Percentiles rank a stretch among this genome's conserved stretches.
Evolutionary conservation across 1,139 yeast genomes (phyloP).

Genomic region (Suhomyces choctaworum): DNA sequence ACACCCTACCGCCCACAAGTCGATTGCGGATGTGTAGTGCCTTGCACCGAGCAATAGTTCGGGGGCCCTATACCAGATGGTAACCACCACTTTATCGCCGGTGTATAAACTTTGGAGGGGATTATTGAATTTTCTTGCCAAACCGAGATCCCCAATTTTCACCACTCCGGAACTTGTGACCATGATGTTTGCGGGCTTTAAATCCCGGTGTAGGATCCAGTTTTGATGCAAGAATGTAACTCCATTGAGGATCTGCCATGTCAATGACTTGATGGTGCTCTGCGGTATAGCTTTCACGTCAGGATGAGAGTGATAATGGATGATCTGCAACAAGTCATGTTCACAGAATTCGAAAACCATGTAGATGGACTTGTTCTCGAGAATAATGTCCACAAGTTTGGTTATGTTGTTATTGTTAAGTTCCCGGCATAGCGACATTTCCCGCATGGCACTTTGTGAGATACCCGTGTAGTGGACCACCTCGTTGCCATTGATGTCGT

Average conservation of each 20-base stretch:
- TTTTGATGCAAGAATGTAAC: slow-evolving; percentile 89
- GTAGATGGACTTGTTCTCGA: slow-evolving; percentile 87
- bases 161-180: slow-evolving; percentile 86
- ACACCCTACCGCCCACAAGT: slow-evolving; percentile 97
- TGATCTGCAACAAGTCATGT: slow-evolving; percentile 88
- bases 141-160: slow-evolving; percentile 93
- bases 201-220: slow-evolving; percentile 93
- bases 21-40: slow-evolving; percentile 94
- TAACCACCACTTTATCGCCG: slow-evolving; percentile 96
- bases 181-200: slow-evolving; percentile 98
- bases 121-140: slow-evolving; percentile 87
- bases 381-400: slow-evolving; percentile 75
- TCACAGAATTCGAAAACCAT: slow-evolving; percentile 97
- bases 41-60: slow-evolving; percentile 87
- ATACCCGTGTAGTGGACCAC: slow-evolving; percentile 89
- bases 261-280: slow-evolving; percentile 72
- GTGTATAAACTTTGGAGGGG: slow-evolving; percentile 87
- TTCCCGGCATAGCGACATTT: slow-evolving; percentile 93
- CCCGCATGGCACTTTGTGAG: slow-evolving; percentile 94
- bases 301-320: slow-evolving; percentile 92
- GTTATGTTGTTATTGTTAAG: slow-evolving; percentile 78
- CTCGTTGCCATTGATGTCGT: slow-evolving; percentile 64
- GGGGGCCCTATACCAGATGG: slow-evolving; percentile 98
- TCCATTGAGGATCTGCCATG: slow-evolving; percentile 92
- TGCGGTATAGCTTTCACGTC: slow-evolving; percentile 78